Percentiles rank a stretch among this genome's conserved stretches.
Evolutionary conservation across 116 monocot species (phyloP).

Genomic region (Dioscorea cayenensis): DNA sequence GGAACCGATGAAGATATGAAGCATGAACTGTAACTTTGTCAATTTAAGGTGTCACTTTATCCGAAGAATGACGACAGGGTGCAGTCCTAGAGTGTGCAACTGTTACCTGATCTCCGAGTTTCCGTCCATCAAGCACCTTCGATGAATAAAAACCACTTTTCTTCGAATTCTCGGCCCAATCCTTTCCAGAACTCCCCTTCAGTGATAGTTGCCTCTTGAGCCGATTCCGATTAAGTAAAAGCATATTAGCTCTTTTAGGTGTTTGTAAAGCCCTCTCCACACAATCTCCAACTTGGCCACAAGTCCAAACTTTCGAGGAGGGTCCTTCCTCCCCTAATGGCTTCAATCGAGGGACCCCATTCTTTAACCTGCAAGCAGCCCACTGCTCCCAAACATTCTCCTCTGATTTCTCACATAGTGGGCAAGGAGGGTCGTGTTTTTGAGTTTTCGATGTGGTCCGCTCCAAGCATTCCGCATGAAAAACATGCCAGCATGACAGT

Average conservation of each 20-base stretch:
- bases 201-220: slow-evolving; percentile 28
- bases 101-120: not conserved
- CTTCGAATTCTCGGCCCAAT: slow-evolving; percentile 16
- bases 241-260: slow-evolving; percentile 13
- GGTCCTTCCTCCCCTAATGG: slow-evolving; percentile 33
- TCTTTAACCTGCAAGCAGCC: slow-evolving; percentile 27
- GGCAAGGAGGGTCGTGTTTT: slow-evolving; percentile 45
- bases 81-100: not conserved
- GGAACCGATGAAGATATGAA: too few species aligned
- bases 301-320: slow-evolving; percentile 49
- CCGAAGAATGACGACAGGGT: not conserved
- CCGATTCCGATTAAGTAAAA: slow-evolving; percentile 15
- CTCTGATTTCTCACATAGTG: slow-evolving; percentile 28
- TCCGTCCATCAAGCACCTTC: slow-evolving; percentile 3
- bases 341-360: slow-evolving; percentile 32
- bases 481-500: slow-evolving; percentile 55
- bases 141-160: slow-evolving; percentile 4
- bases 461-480: slow-evolving; percentile 52
- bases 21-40: too few species aligned
- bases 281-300: slow-evolving; percentile 25
- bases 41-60: not conserved
- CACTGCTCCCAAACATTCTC: slow-evolving; percentile 31
- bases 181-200: slow-evolving; percentile 26
- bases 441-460: slow-evolving; percentile 27
- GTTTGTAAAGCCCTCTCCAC: slow-evolving; percentile 26